Percentiles rank a stretch among this genome's conserved stretches.
Conservation (phyloP, 805 yeast genomes). For the Naumovozyma dairenensis region DNA sequence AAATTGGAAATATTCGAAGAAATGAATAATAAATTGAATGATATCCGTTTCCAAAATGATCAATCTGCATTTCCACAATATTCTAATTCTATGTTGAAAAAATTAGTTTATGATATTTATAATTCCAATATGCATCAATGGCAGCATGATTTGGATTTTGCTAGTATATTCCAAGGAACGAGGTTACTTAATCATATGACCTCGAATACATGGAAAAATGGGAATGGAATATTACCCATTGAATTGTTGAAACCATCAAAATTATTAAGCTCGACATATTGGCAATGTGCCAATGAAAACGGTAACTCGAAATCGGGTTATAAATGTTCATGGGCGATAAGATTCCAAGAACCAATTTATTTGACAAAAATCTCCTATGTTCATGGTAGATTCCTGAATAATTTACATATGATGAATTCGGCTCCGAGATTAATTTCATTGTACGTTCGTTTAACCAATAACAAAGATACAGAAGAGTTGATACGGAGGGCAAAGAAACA, state of each 20-base stretch:
- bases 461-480: conserved; percentile 6
- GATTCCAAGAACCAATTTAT: conserved; percentile 32
- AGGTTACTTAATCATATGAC: conserved; percentile 30
- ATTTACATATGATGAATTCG: conserved; percentile 31
- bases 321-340: conserved; percentile 29
- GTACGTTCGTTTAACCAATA: conserved; percentile 19
- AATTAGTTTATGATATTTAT: conserved; percentile 24
- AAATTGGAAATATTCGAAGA: conserved; percentile 24
- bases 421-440: conserved; percentile 31
- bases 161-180: conserved; percentile 30
- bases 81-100: conserved; percentile 21
- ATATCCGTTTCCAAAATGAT: background rate
- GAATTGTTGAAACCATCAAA: conserved; percentile 19
- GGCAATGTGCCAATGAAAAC: conserved; percentile 25
- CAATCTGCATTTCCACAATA: conserved; percentile 14
- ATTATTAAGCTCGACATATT: conserved; percentile 21
- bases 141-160: conserved; percentile 30
- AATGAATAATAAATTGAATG: conserved; percentile 8
- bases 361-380: conserved; percentile 29
- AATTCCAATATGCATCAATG: conserved; percentile 26
- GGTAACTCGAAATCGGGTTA: no score
- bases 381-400: conserved; percentile 32
- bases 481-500: conserved; percentile 10
- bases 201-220: conserved; percentile 24
- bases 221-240: conserved; percentile 21